Base-by-base conservation (phyloP, 768 basidiomycete species). In the Lactarius trivialis region DNA sequence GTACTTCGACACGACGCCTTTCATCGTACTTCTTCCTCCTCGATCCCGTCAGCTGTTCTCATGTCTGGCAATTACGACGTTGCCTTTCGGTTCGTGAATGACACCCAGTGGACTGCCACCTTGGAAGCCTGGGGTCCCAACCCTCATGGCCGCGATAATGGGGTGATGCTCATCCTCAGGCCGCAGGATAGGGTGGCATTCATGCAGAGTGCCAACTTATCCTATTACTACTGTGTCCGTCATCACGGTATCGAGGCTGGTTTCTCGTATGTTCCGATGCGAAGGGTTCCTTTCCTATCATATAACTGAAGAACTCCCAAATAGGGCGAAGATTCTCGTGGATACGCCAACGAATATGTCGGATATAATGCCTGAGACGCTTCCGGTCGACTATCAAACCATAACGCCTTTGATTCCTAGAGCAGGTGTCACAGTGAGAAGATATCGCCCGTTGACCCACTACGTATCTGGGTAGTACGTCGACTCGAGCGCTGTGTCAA, bases 31-130 rank as follows among this genome's bases (percentile, higher is more conserved):
- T 49, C 28, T 51, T 28, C 33, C 53, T 17, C 34, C 15, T 48
- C 34, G 15, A 36, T n/a, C 28, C 50, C 30, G n/a, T 54, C 34
- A 33, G 41, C 30, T 50, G 19, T 32, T 32, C 3, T 39, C n/a
- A 67, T 58, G 61, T 39, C 57, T 15, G 37, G n/a, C 49, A 76
- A 81, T 43, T 83, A 79, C 72, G 82, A 83, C 69, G 77, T 83
- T 49, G 64, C 81, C 39, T 75, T 83, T 68, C 80, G 82, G 63
- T 70, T 84, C 64, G 68, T 70, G 39, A 85, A 84, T 73, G 77
- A 83, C 69, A 79, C 77, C 15, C 37, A 69, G 14, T 71, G 73
- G 55, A 63, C 75, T 28, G 74, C 73, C 9, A 78, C 74, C 14
- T 64, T 83, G 60, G 78, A 78, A 64, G 71, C 61, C 39, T 66